Base-by-base conservation (phyloP, 108 stramenopile genomes). In the Epithemia pelagica region DNA sequence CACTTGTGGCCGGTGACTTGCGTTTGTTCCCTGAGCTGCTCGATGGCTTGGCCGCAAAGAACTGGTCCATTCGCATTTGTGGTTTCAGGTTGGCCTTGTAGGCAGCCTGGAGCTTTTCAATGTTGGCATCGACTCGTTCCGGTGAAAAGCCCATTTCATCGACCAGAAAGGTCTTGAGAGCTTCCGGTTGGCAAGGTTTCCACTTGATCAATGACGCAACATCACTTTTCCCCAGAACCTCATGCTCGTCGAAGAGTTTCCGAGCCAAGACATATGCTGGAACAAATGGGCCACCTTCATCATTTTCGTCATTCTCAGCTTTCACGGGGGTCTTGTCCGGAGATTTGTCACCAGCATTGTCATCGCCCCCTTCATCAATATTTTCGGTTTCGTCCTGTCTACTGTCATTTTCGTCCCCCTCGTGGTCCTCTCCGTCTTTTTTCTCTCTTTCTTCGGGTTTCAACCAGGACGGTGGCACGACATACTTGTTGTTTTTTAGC, bases 91-190 rank as follows among this genome's bases (percentile, higher is more conserved):
- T 85, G 30, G 75, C 68, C 76, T 87, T 83, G 72, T 80, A 69
- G 19, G 93, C 93, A 65, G 92, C 90, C 71, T 91, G 79, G 26
- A 99, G 72, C 64, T 92, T 95, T 71, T 95, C 89, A 74, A 98
- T 89, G 31, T 68, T 81, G 26, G 62, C n/a, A 72, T 76, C 67
- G 65, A 97, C 96, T n/a, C 96, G 89, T 7, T 96, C 92, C n/a
- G 88, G 71, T 61, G 82, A 92, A 83, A 97, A 98, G 15, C 95
- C 94, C 85, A 89, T 86, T 52, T 91, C 79, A 21, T 96, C 95
- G 23, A 96, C 92, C 28, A 98, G 68, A 70, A 94, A 98, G 20
- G 77, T 79, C 56, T 69, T 82, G 51, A 98, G 76, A 15, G 69
- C 87, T 31, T 82, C 91, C 31, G 77, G 75, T 69, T 97, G 79